A percentile compares a stretch with the other conserved stretches of the same genome.
Conservation (phyloP, 2,329 filamentous ascomycete genomes). For the Tolypocladium album region DNA sequence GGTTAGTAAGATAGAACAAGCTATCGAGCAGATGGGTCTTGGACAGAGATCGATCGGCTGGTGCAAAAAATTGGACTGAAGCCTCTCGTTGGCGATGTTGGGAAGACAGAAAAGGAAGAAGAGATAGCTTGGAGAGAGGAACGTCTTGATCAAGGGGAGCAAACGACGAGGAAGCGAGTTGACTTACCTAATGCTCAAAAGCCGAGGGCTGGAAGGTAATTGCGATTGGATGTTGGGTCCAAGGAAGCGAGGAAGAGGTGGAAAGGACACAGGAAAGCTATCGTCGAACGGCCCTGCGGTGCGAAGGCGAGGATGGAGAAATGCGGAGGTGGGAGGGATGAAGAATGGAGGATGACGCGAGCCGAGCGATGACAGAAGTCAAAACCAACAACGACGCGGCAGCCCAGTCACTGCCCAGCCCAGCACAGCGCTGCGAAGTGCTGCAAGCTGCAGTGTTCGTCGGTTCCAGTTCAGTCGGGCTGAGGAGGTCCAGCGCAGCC, state of each 20-base stretch:
- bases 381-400: not conserved
- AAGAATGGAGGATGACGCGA: not conserved
- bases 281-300: constrained; percentile 1
- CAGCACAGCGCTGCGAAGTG: not conserved
- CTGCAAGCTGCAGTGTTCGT: not conserved
- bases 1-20: constrained; percentile 48
- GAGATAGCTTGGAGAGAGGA: not conserved
- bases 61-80: constrained; percentile 24
- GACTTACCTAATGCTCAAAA: constrained; percentile 8
- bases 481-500: not conserved
- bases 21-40: constrained; percentile 45
- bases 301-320: not conserved
- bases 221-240: constrained; percentile 9
- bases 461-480: not conserved
- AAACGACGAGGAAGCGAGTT: constrained; percentile 5
- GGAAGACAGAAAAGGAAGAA: constrained; percentile 15
- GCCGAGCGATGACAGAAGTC: not conserved
- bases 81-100: constrained; percentile 34
- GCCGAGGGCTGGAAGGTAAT: constrained; percentile 7
- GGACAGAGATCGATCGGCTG: constrained; percentile 18
- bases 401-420: not conserved
- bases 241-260: constrained; percentile 7
- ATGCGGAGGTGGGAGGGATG: not conserved
- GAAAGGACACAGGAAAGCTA: constrained; percentile 1
- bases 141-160: not conserved